phyloP scores from a whole-genome alignment of 2,329 filamentous ascomycete species.

The Diaporthe sp. region DNA sequence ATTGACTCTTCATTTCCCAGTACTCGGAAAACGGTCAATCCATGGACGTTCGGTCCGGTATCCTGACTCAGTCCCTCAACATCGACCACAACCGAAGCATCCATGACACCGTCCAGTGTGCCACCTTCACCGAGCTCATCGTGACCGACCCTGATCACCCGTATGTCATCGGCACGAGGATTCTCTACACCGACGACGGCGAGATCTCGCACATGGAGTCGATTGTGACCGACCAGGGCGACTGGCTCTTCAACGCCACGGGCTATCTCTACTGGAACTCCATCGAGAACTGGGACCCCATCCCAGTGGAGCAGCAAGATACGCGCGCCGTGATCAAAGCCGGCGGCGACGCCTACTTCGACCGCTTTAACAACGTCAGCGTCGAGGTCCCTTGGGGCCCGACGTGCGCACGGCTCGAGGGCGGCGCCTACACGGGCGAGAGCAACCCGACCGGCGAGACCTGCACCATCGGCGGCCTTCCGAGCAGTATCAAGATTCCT shows the following conservation, averaged over 20 bases:
- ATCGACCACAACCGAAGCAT: conserved; percentile 45
- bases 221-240: conserved; percentile 50
- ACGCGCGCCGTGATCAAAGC: conserved; percentile 49
- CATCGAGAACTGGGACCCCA: conserved; percentile 49
- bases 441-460: conserved; percentile 38
- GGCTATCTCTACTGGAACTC: conserved; percentile 50
- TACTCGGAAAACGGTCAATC: conserved; percentile 42
- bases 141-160: conserved; percentile 39
- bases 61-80: conserved; percentile 42
- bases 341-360: conserved; percentile 49
- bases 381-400: conserved; percentile 45
- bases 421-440: conserved; percentile 43
- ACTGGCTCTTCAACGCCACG: conserved; percentile 54
- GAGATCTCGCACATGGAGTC: conserved; percentile 44
- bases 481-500: conserved; percentile 42
- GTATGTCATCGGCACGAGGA: conserved; percentile 48
- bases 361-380: conserved; percentile 45
- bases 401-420: conserved; percentile 46
- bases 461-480: conserved; percentile 44
- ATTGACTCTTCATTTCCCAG: neutral
- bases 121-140: conserved; percentile 47
- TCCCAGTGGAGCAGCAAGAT: conserved; percentile 48
- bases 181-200: conserved; percentile 43
- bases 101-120: conserved; percentile 46
- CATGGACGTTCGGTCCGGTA: conserved; percentile 39